Conservation (phyloP, 202 grass and related monocot species). For the Miscanthus sacchariflorus region DNA sequence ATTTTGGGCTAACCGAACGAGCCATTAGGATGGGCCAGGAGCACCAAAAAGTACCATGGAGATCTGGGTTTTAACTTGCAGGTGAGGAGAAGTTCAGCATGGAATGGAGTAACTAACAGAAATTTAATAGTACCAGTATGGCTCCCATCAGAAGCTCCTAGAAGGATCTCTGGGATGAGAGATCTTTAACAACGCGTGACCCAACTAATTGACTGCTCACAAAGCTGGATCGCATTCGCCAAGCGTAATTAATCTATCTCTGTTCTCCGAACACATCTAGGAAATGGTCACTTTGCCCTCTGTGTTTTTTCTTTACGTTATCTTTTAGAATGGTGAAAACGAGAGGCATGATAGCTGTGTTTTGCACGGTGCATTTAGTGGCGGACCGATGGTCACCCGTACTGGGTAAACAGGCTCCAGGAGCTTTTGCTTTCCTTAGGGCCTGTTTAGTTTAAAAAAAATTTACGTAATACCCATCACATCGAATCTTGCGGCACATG, state of each 20-base stretch:
- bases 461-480: no score
- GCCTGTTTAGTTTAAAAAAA: no score
- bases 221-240: background rate
- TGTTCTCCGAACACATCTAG: background rate
- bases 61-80: constrained; percentile 30
- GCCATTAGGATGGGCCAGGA: no score
- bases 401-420: background rate
- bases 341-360: constrained; percentile 30
- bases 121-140: background rate
- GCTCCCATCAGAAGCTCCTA: constrained; percentile 35
- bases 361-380: constrained; percentile 38
- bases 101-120: background rate
- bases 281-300: background rate
- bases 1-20: no score
- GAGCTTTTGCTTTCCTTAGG: constrained; percentile 8
- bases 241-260: background rate
- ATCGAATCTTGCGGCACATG: no score
- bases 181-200: background rate
- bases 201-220: constrained; percentile 1
- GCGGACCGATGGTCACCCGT: background rate
- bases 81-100: constrained; percentile 20
- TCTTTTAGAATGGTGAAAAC: background rate
- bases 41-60: no score
- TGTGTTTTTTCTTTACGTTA: background rate
- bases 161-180: background rate